Conservation (phyloP, 306 rosid genomes). For the Vigna angularis region DNA sequence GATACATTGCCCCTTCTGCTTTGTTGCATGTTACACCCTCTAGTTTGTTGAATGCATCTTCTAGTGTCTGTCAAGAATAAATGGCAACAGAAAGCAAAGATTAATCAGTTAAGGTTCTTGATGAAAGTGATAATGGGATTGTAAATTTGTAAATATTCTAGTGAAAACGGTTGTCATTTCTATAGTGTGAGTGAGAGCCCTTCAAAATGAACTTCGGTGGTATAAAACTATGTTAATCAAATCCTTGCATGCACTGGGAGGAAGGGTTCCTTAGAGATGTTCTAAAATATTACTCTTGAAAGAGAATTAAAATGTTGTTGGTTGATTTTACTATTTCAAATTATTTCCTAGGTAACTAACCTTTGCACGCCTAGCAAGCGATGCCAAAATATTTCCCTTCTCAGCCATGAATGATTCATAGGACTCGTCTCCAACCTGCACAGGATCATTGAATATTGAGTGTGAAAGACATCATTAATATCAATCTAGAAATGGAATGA, state of each 20-base stretch:
- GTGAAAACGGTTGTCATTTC: not conserved
- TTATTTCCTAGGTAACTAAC: constrained; percentile 50
- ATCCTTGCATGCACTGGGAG: not conserved
- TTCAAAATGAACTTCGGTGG: not conserved
- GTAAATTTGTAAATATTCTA: not conserved
- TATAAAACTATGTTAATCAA: not conserved
- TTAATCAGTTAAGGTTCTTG: not conserved
- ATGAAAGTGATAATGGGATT: not conserved
- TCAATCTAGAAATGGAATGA: constrained; percentile 14
- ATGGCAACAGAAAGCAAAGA: not conserved
- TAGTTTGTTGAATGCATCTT: constrained; percentile 73
- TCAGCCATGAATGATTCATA: constrained; percentile 72
- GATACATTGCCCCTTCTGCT: constrained; percentile 96
- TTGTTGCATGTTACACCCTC: constrained; percentile 90
- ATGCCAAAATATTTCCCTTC: constrained; percentile 77
- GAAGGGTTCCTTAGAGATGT: not conserved
- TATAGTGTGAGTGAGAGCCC: not conserved
- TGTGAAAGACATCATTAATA: not conserved
- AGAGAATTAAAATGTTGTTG: not conserved
- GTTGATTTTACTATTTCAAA: constrained; percentile 13
- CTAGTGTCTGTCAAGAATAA: constrained; percentile 59
- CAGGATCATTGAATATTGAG: constrained; percentile 33
- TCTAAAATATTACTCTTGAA: constrained; percentile 18
- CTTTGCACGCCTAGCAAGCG: constrained; percentile 93
- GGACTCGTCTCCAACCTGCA: constrained; percentile 94